Evolutionary conservation across 805 yeast genomes (phyloP).

Genomic region (Candida cerambycidarum): DNA sequence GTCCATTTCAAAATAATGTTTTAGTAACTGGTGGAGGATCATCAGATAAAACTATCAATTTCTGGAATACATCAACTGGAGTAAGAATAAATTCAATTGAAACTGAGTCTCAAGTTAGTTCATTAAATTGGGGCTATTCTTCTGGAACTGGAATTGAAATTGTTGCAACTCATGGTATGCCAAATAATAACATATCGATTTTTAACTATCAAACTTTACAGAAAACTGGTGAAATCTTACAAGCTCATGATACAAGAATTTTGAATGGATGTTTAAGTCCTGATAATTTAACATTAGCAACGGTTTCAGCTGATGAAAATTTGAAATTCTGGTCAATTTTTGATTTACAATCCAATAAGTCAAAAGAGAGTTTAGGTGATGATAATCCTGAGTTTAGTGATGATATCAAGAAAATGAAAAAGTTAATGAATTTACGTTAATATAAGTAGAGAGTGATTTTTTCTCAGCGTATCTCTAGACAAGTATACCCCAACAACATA

Average conservation of each 20-base stretch:
- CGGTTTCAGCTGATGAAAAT: slow-evolving; percentile 95
- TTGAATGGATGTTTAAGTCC: slow-evolving; percentile 83
- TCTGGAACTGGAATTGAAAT: slow-evolving; percentile 75
- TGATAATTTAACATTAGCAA: slow-evolving; percentile 85
- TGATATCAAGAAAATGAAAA: slow-evolving; percentile 23
- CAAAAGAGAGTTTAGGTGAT: slow-evolving; percentile 9
- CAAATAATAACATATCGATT: slow-evolving; percentile 77
- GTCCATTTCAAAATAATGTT: slow-evolving; percentile 78
- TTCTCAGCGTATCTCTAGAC: too few relatives aligned
- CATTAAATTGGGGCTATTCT: slow-evolving; percentile 86
- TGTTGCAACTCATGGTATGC: slow-evolving; percentile 92
- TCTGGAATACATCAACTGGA: slow-evolving; percentile 95
- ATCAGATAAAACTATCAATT: slow-evolving; percentile 81
- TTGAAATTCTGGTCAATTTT: slow-evolving; percentile 92
- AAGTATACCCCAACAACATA: too few relatives aligned
- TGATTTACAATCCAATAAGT: slow-evolving; percentile 42
- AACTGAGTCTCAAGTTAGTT: slow-evolving; percentile 93
- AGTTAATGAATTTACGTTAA: slow-evolving; percentile 27
- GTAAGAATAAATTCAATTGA: slow-evolving; percentile 81
- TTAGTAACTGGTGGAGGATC: slow-evolving; percentile 98
- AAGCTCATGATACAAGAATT: slow-evolving; percentile 89
- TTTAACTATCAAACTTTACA: slow-evolving; percentile 85
- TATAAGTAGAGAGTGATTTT: too few relatives aligned
- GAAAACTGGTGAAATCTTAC: slow-evolving; percentile 80
- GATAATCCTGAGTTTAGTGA: slow-evolving; percentile 17